Evolutionary conservation across 805 yeast genomes (phyloP), one percentile per base, ranked within the genome.

Genomic region (Sugiyamaella boreocaroliniensis): DNA sequence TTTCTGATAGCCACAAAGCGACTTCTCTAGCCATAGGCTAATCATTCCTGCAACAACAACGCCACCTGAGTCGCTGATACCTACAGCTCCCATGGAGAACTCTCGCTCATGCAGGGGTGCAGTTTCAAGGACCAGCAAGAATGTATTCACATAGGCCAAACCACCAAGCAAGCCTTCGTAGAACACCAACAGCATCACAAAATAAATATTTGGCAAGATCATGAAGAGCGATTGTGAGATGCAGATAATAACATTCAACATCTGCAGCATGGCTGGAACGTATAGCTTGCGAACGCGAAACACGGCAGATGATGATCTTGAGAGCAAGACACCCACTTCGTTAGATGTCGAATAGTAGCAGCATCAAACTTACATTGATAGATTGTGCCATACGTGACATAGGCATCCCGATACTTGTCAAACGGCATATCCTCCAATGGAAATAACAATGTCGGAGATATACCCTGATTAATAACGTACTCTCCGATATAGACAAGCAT

Each of bases 81-180:
- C 86, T 1, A 86, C 92, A 4, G 90, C 79, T 2, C 95, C 96
- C 72, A 89, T 74, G 0, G 89, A 81, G 67, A 89, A 84, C 69
- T 87, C 90, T 55, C 92, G 72, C 61, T 85, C 78, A 12, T 71
- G 55, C 49, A 74, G 53, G 0, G 74, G 65, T 1, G 77, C 71
- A 0, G 77, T 70, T 54, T 88, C 95, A 40, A 85, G 76, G 0
- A 90, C 90, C 14, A 80, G 73, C 74, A 85, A 73, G 63, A 87
- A 92, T 0, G 97, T 90, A 64, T 92, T 90, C 50, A 89, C 93
- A 65, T 92, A 92, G 15, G 92, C 81, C 1, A 86, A 79, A 0
- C 99, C 98, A 1, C 98, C 99, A 10, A 92, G 73, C 18, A 93
- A 74, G 0, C 98, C 77, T 65, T 92, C 98, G 68, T 87, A 92